A percentile compares a stretch with the other conserved stretches of the same genome.
These are phyloP conservation scores for Centaurea solstitialis DNA, from an alignment of 129 eudicot genomes.

Conservation along the genomic window DNA sequence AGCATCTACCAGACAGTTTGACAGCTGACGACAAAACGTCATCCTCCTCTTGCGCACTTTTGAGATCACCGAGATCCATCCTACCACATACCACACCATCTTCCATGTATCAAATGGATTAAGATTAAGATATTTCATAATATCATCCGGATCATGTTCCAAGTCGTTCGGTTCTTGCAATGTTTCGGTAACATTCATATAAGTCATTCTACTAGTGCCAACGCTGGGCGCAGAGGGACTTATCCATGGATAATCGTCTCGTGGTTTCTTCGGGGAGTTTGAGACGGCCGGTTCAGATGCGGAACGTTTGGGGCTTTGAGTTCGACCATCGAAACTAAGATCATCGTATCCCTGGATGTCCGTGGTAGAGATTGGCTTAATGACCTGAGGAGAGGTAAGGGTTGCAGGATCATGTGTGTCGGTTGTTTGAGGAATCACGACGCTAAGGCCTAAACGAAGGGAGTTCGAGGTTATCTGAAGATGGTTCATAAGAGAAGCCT, in stretches of 20 bases:
- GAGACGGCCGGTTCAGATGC: slow-evolving; percentile 20
- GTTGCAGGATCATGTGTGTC: not conserved
- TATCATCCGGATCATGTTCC: not conserved
- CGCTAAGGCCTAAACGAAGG: not conserved
- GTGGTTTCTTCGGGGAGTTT: slow-evolving; percentile 24
- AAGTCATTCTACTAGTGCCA: not conserved
- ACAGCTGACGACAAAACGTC: not conserved
- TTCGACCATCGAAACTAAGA: slow-evolving; percentile 13
- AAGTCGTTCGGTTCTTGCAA: not conserved
- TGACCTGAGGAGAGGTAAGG: slow-evolving; percentile 13
- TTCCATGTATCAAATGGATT: slow-evolving; percentile 20
- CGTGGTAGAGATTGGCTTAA: slow-evolving; percentile 1
- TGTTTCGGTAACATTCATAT: not conserved
- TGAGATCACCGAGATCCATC: slow-evolving; percentile 21
- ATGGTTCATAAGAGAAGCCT: slow-evolving; percentile 7
- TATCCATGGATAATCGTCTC: slow-evolving; percentile 8
- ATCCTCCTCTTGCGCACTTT: slow-evolving; percentile 21
- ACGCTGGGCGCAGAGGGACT: slow-evolving; percentile 7
- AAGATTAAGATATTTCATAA: slow-evolving; percentile 19
- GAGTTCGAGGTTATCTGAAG: slow-evolving; percentile 11
- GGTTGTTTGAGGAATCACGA: slow-evolving; percentile 14
- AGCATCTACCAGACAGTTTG: not conserved
- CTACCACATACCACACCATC: slow-evolving; percentile 28
- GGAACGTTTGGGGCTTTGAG: slow-evolving; percentile 34
- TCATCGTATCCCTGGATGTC: not conserved